phyloP scores from a whole-genome alignment of 208 protist species.

The Trypanosoma melophagium region DNA sequence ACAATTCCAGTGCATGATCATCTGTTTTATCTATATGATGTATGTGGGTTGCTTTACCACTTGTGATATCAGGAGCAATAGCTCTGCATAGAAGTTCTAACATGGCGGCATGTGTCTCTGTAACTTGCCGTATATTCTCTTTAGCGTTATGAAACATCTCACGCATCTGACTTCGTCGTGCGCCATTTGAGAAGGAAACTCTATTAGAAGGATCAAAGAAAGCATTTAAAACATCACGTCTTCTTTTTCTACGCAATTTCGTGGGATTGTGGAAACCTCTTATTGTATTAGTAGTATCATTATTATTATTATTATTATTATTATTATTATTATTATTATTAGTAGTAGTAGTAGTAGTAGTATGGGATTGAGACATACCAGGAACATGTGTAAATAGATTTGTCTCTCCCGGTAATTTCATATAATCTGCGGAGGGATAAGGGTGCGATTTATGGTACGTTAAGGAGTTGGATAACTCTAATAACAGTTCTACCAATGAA shows the following conservation, averaged over 20 bases:
- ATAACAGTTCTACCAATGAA: conserved; percentile 20
- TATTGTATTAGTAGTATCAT: background rate
- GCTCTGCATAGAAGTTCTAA: conserved; percentile 30
- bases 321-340: background rate
- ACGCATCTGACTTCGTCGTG: background rate
- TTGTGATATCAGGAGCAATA: conserved; percentile 12
- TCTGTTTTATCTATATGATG: background rate
- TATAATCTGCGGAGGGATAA: conserved; percentile 1
- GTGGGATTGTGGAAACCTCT: background rate
- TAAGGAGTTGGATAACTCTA: conserved; percentile 22
- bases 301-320: background rate
- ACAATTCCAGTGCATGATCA: conserved; percentile 6
- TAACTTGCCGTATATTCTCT: conserved; percentile 18
- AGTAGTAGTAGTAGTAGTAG: background rate
- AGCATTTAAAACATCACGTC: conserved; percentile 21
- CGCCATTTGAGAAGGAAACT: background rate
- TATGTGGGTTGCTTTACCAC: background rate
- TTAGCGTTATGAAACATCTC: conserved; percentile 23
- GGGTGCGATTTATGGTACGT: background rate
- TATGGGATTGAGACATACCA: background rate
- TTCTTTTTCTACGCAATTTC: conserved; percentile 17
- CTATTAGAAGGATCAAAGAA: conserved; percentile 25
- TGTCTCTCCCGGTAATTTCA: background rate
- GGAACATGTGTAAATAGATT: background rate
- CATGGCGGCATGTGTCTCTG: conserved; percentile 36